Evolutionary conservation across 2,329 filamentous ascomycete genomes (phyloP), one percentile per base, ranked within the genome.

Genomic region (Tolypocladium capitatum): DNA sequence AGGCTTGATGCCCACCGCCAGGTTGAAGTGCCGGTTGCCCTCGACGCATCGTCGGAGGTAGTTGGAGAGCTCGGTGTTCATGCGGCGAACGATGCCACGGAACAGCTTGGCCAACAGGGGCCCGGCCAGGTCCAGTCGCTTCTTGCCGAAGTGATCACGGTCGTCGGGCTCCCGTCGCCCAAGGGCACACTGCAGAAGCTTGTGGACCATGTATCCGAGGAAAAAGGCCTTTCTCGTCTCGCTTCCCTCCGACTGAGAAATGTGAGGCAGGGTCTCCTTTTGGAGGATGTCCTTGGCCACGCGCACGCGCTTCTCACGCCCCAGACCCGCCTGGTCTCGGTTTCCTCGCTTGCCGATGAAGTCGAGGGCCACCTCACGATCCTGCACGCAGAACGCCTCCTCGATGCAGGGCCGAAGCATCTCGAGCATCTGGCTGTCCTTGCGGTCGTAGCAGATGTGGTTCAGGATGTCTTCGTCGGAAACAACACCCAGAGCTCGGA

Each of bases 71-170:
- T 98, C 92, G 51, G 86, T 84, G 42, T 89, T 94, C 63, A 98
- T 81, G 64, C 92, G 86, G 53, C 88, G 81, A 64, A 96, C 91
- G 51, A 97, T 83, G 51, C 84, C 83, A 52, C 92, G 84, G 79
- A 98, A 98, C 38, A 98, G 77, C 63, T 94, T 94, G n/a, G 91
- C 91, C 56, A 98, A 80, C 49, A 98, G 74, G 31, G 92, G 91
- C 53, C 92, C 92, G 48, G 92, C 91, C 58, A 98, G 76, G 71
- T 98, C 92, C 49, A 98, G 75, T 55, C 92, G 85, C 76, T 98
- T 98, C 77, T 97, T 97, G 60, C 92, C 92, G 61, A 98, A 96
- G 66, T 98, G 94, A 72, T 98, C 92, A 72, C 92, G 86, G 62
- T 98, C 92, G 60, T 98, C 92, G 27, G 89, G 88, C 63, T 97